Evolutionary conservation across 352 stramenopile genomes (phyloP).

Genomic region (Pythium periplocum): DNA sequence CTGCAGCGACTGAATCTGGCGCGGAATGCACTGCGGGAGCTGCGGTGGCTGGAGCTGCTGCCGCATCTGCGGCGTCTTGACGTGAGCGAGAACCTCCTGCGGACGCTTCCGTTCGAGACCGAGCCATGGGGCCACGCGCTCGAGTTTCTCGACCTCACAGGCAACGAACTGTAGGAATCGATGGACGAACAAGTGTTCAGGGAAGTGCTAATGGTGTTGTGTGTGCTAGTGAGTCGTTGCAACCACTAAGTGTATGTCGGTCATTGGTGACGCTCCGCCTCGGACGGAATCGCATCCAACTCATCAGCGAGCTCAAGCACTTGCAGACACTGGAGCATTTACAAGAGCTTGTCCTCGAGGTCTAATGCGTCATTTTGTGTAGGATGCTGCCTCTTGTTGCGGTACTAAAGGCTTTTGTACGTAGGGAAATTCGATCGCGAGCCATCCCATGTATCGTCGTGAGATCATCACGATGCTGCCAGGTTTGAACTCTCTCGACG

Average conservation of each 20-base stretch:
- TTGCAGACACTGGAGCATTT: slow-evolving; percentile 41
- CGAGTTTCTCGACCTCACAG: slow-evolving; percentile 40
- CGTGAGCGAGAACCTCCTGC: slow-evolving; percentile 51
- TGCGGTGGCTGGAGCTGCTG: slow-evolving; percentile 46
- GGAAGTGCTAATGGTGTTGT: neutral
- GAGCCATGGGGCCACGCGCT: slow-evolving; percentile 31
- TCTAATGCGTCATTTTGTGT: slow-evolving; percentile 1
- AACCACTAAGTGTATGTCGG: slow-evolving; percentile 20
- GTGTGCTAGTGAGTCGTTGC: slow-evolving; percentile 35
- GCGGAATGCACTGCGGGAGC: slow-evolving; percentile 43
- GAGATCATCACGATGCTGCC: slow-evolving; percentile 56
- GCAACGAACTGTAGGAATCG: slow-evolving; percentile 42
- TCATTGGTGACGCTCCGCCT: slow-evolving; percentile 35
- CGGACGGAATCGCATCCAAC: slow-evolving; percentile 33
- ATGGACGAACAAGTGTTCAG: no score
- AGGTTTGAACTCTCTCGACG: slow-evolving; percentile 44
- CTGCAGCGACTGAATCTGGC: slow-evolving; percentile 63
- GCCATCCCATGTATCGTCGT: slow-evolving; percentile 28
- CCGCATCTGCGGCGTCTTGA: slow-evolving; percentile 47
- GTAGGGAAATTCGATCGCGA: slow-evolving; percentile 54
- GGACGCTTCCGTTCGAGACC: slow-evolving; percentile 27
- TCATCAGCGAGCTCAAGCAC: slow-evolving; percentile 53
- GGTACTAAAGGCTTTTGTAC: neutral
- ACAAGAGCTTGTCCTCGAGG: slow-evolving; percentile 34
- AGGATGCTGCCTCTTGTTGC: neutral